Conservation (phyloP, 768 basidiomycete genomes). For the Phylloporus sp. region DNA sequence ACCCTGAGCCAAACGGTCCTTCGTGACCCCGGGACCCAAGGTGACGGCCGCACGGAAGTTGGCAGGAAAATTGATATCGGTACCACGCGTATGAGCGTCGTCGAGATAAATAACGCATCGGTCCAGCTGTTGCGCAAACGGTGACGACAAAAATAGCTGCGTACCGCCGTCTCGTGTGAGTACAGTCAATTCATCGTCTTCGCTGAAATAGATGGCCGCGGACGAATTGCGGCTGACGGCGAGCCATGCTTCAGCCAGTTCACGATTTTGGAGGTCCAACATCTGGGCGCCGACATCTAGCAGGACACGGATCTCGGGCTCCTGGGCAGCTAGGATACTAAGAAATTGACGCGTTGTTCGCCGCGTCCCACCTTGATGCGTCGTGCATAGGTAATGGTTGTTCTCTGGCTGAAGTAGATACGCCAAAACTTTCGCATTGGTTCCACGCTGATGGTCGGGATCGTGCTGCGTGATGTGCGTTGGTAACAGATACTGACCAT, state of each 20-base stretch:
- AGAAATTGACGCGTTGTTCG: slow-evolving; percentile 26
- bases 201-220: slow-evolving; percentile 27
- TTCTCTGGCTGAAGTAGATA: slow-evolving; percentile 25
- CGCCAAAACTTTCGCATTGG: slow-evolving; percentile 15
- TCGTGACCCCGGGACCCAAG: slow-evolving; percentile 14
- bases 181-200: slow-evolving; percentile 21
- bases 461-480: slow-evolving; percentile 24
- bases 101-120: slow-evolving; percentile 15
- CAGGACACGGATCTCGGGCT: slow-evolving; percentile 38
- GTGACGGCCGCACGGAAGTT: slow-evolving; percentile 16
- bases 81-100: slow-evolving; percentile 17
- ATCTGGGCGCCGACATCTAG: slow-evolving; percentile 54
- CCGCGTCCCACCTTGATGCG: neutral
- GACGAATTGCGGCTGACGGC: slow-evolving; percentile 1
- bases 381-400: slow-evolving; percentile 8
- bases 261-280: slow-evolving; percentile 41
- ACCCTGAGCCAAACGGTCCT: slow-evolving; percentile 17
- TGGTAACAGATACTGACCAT: slow-evolving; percentile 27
- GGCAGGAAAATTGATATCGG: slow-evolving; percentile 15
- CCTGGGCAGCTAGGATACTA: slow-evolving; percentile 26
- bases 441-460: slow-evolving; percentile 13
- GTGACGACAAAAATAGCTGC: slow-evolving; percentile 38
- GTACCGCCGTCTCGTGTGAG: slow-evolving; percentile 35
- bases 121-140: slow-evolving; percentile 8
- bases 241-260: slow-evolving; percentile 41